Base-by-base conservation (phyloP, 805 yeast species). In the Cyberlindnera nakhonratchasimensis region DNA sequence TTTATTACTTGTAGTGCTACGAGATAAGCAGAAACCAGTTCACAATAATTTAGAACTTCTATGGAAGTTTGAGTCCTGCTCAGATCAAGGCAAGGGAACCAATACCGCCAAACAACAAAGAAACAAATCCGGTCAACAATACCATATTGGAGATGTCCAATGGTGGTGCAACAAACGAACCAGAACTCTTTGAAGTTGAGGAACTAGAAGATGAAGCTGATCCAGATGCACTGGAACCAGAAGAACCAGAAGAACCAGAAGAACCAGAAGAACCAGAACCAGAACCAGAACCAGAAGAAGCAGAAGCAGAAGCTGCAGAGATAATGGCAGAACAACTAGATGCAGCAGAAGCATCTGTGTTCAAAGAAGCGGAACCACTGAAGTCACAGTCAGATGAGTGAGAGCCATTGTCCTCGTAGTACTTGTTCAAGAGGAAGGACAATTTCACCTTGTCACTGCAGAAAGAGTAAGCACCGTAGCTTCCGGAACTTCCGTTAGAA, bases 391-490 rank as follows among this genome's bases (percentile, higher is more conserved):
- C 90, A 39, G 75, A 63, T 2, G 62, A 42, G 37, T 53, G 48
- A 38, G 62, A 60, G 49, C 69, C 72, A 51, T 81, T 69, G 29
- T 66, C 68, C 42, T 65, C 65, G 65, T 83, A 85, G 71, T 86
- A 86, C 48, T 64, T 63, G 70, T 85, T 80, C 63, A 86, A 65
- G 44, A 84, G 63, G 65, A 64, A 86, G 42, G 82, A 76, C 54
- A 86, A 72, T 68, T 82, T 79, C 41, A 81, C 84, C 67, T 79
- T 75, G 50, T 82, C 71, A 32, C 77, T 70, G 65, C 96, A 87
- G 75, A 69, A 82, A 2, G 89, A 80, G 63, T 66, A 75, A n/a
- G 77, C 73, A 53, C 95, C 95, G 60, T 85, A 86, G 4, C 53
- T 56, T 45, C 95, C 96, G 25, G 63, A 57, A 29, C 74, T 64